phyloP scores from a whole-genome alignment of 2,329 filamentous ascomycete species.

The Pochonia chlamydosporia region DNA sequence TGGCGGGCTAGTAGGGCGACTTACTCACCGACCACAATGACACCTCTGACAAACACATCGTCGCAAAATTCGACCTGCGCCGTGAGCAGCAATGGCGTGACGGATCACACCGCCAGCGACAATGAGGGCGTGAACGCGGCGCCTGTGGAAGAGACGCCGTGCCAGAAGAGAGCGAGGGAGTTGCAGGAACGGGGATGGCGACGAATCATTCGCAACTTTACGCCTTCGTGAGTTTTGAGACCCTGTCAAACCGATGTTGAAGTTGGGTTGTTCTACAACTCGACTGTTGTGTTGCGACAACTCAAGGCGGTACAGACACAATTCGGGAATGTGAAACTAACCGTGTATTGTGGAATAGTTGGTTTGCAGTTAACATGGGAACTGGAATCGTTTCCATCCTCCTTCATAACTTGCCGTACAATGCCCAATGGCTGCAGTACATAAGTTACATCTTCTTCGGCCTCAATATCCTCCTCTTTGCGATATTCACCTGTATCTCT shows the following conservation, averaged over 20 bases:
- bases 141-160: conserved; percentile 13
- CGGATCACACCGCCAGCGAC: neutral
- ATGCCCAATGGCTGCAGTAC: conserved; percentile 50
- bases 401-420: conserved; percentile 56
- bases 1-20: neutral
- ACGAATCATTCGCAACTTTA: conserved; percentile 46
- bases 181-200: conserved; percentile 31
- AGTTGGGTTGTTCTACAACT: no score
- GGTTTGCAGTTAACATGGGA: conserved; percentile 60
- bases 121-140: neutral
- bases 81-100: neutral
- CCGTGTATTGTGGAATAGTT: conserved; percentile 27
- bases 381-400: conserved; percentile 63
- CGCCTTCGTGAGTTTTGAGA: conserved; percentile 39
- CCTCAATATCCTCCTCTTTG: conserved; percentile 54
- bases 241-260: neutral
- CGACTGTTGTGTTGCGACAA: no score
- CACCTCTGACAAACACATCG: neutral
- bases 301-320: no score
- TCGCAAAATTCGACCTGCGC: conserved; percentile 1
- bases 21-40: neutral
- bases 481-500: conserved; percentile 46
- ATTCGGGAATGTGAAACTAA: neutral
- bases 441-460: conserved; percentile 55
- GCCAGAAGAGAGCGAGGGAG: conserved; percentile 20